Evolutionary conservation across 352 stramenopile species (phyloP).

Genomic region (Phytophthora syringae): DNA sequence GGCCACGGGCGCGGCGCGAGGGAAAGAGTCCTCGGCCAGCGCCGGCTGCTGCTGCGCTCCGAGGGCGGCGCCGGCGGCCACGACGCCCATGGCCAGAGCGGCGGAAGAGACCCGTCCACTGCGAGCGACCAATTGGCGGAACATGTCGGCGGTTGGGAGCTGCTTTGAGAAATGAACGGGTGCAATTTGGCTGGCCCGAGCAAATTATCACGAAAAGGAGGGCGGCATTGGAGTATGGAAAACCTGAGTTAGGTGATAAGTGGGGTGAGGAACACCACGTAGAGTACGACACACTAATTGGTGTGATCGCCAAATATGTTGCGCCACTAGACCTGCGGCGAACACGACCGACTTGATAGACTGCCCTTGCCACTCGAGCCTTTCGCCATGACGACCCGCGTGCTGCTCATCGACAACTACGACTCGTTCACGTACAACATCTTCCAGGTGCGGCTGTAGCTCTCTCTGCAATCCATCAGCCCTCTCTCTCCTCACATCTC

Average conservation of each 20-base stretch:
- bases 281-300: neutral
- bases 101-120: conserved; percentile 54
- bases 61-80: conserved; percentile 48
- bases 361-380: neutral
- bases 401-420: conserved; percentile 92
- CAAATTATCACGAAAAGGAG: neutral
- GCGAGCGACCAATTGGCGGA: conserved; percentile 71
- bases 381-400: conserved; percentile 56
- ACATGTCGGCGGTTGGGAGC: conserved; percentile 47
- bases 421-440: conserved; percentile 94
- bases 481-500: neutral
- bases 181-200: conserved; percentile 13
- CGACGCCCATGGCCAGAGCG: conserved; percentile 56
- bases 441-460: conserved; percentile 59
- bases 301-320: too few relatives aligned
- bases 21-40: conserved; percentile 61
- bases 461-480: neutral
- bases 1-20: conserved; percentile 60
- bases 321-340: conserved; percentile 18
- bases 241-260: neutral
- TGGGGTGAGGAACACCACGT: neutral
- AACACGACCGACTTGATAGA: conserved; percentile 1
- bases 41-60: conserved; percentile 45
- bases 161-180: conserved; percentile 29
- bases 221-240: neutral